These are phyloP conservation scores for Dryadomyces quercivorus DNA, from an alignment of 2,329 filamentous ascomycete species.

Conservation along the genomic window DNA sequence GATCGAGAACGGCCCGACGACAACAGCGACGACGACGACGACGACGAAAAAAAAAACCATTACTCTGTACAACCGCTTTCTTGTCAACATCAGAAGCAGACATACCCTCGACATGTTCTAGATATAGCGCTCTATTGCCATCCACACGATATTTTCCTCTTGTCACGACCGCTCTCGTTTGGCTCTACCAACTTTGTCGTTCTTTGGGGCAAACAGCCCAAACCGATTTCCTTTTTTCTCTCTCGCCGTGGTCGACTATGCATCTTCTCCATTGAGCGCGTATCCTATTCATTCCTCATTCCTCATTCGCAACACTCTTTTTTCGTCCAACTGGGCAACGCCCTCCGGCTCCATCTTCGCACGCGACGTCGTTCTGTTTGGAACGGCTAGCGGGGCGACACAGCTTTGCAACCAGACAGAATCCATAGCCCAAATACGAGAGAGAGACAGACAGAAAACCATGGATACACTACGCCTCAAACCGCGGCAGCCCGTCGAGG, in stretches of 20 bases:
- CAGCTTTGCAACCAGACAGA: not conserved
- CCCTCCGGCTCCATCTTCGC: slow-evolving; percentile 1
- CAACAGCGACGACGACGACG: not conserved
- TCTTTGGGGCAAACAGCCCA: not conserved
- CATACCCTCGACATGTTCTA: not conserved
- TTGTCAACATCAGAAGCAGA: not conserved
- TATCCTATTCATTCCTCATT: too few species aligned
- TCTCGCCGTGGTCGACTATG: slow-evolving; percentile 18
- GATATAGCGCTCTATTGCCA: not conserved
- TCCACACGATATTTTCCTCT: too few species aligned
- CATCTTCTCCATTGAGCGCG: slow-evolving; percentile 18
- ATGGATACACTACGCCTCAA: slow-evolving; percentile 47
- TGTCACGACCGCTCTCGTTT: not conserved
- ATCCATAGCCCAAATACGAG: not conserved
- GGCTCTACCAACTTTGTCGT: too few species aligned
- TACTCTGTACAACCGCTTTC: too few species aligned
- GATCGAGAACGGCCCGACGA: not conserved
- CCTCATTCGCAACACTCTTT: not conserved
- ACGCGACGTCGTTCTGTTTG: slow-evolving; percentile 5
- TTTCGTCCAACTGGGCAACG: not conserved
- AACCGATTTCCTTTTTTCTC: not conserved
- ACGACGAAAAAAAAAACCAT: too few species aligned
- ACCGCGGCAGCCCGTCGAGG: slow-evolving; percentile 40
- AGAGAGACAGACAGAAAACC: not conserved
- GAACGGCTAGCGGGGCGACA: not conserved